Evolutionary conservation across 805 yeast genomes (phyloP).

Genomic region (Zygoascus tannicola): DNA sequence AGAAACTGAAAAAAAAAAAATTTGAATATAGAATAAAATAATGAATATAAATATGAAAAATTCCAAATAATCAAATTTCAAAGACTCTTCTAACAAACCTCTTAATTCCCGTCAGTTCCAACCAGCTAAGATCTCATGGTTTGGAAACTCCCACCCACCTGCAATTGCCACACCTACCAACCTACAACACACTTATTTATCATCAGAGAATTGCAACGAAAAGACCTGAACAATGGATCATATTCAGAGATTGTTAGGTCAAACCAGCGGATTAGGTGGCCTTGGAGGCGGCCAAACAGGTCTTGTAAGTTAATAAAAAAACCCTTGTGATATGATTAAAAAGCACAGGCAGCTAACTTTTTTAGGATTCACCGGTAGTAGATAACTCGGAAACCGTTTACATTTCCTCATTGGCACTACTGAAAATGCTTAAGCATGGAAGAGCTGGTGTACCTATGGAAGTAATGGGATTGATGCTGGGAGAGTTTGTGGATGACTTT

Average conservation of each 20-base stretch:
- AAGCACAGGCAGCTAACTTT: background rate
- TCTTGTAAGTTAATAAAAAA: too few species aligned
- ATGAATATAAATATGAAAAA: too few species aligned
- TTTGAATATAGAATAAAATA: too few species aligned
- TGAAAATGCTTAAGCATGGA: slow-evolving; percentile 96
- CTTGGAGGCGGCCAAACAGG: slow-evolving; percentile 15
- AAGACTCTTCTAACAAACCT: too few species aligned
- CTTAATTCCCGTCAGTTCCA: too few species aligned
- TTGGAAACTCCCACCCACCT: background rate
- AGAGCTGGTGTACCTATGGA: slow-evolving; percentile 70
- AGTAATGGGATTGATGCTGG: slow-evolving; percentile 97
- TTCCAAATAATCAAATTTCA: too few species aligned
- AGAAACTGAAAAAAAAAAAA: too few species aligned
- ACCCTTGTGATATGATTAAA: too few species aligned
- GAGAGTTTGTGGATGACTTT: slow-evolving; percentile 94
- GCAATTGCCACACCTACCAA: background rate
- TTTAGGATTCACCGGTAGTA: slow-evolving; percentile 72
- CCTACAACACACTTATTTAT: background rate
- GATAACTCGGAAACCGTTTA: slow-evolving; percentile 96
- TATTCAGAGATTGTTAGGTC: slow-evolving; percentile 26
- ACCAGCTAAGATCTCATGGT: too few species aligned
- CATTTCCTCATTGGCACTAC: slow-evolving; percentile 86
- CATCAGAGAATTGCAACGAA: too few species aligned
- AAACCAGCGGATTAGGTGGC: slow-evolving; percentile 26
- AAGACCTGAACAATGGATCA: slow-evolving; percentile 28